phyloP scores from a whole-genome alignment of 805 yeast species.

The Candida pseudoglaebosa region DNA sequence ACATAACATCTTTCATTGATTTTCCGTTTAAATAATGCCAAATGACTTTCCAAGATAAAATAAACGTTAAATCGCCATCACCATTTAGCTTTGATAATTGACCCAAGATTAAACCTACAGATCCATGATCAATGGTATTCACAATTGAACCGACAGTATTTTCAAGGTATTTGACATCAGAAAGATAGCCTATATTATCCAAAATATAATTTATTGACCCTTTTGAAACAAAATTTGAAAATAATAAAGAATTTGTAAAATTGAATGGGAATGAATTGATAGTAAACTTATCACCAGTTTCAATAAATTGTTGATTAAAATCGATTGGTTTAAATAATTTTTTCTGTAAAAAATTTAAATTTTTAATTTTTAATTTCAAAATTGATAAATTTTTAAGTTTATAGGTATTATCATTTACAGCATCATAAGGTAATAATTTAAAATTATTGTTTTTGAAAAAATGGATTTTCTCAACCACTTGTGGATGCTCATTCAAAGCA shows the following conservation, averaged over 20 bases:
- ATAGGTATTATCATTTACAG: conserved; percentile 1
- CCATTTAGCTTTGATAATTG: conserved; percentile 37
- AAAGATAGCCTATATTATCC: conserved; percentile 21
- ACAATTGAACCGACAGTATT: conserved; percentile 44
- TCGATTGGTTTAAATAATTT: not conserved
- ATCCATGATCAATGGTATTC: conserved; percentile 4
- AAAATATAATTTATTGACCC: conserved; percentile 24
- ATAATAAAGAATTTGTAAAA: conserved; percentile 28
- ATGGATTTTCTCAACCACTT: conserved; percentile 1
- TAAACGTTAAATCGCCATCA: conserved; percentile 40
- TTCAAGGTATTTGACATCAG: conserved; percentile 42
- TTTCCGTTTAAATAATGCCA: conserved; percentile 7
- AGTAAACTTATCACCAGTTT: conserved; percentile 12
- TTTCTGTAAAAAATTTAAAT: not conserved
- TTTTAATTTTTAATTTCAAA: conserved; percentile 3
- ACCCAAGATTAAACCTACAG: conserved; percentile 39
- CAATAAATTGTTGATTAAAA: conserved; percentile 1
- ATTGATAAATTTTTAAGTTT: conserved; percentile 4
- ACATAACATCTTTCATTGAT: conserved; percentile 1
- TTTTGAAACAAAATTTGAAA: conserved; percentile 19
- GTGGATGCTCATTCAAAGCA: not conserved
- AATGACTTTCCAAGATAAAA: conserved; percentile 25
- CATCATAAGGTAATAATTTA: conserved; percentile 15
- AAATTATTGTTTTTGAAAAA: conserved; percentile 17
- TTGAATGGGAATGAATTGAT: conserved; percentile 25